phyloP scores from a whole-genome alignment of 1,139 yeast genomes.

The Saccharomycopsis hybrid region DNA sequence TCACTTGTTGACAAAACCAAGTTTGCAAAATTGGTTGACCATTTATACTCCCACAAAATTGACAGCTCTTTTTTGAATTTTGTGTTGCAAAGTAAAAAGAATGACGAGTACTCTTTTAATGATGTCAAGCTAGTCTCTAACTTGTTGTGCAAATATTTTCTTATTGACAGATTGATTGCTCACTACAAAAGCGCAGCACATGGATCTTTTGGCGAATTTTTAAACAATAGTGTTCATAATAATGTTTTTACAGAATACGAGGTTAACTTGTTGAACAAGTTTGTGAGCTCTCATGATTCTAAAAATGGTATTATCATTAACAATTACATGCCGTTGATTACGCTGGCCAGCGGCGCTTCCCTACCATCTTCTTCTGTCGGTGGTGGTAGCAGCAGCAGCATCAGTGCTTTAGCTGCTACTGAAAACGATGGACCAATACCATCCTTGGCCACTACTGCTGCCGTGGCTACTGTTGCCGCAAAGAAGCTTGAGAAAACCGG shows the following conservation, averaged over 20 bases:
- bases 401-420: background rate
- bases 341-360: too few species aligned
- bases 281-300: constrained; percentile 6
- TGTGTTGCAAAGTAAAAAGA: constrained; percentile 2
- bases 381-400: background rate
- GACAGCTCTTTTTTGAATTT: constrained; percentile 5
- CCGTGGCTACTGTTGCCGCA: background rate
- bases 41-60: constrained; percentile 14
- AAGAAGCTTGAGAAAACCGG: background rate
- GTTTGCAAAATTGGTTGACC: constrained; percentile 5
- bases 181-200: background rate
- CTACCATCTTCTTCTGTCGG: background rate
- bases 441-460: background rate
- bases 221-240: background rate
- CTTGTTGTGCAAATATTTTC: constrained; percentile 13
- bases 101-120: background rate
- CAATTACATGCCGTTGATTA: too few species aligned
- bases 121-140: constrained; percentile 13
- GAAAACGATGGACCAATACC: too few species aligned
- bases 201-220: constrained; percentile 2
- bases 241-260: constrained; percentile 16
- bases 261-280: constrained; percentile 9
- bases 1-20: background rate
- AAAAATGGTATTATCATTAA: too few species aligned
- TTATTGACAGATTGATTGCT: constrained; percentile 9